Evolutionary conservation across 768 basidiomycete genomes (phyloP), one percentile per base, ranked within the genome.

Genomic region (Tylopilus sp.): DNA sequence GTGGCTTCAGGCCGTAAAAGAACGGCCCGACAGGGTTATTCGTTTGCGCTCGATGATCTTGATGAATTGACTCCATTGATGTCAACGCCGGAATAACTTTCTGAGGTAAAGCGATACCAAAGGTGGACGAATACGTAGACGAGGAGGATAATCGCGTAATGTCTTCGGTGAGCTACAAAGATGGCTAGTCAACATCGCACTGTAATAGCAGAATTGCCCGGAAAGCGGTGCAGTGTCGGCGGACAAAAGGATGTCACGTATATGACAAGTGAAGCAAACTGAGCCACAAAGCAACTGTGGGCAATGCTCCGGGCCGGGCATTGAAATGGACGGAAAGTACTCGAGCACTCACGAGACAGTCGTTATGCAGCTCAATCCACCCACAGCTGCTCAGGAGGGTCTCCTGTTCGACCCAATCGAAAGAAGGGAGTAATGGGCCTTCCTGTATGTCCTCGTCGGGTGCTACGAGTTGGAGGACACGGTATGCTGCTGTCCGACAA

Each of bases 401-500:
- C 61, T 88, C 86, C 44, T 79, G 77, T 69, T 91, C 88, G 6
- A 81, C 82, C 85, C 86, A 90, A 40, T 88, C 86, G 47, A 85
- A 81, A 1, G 80, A 80, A 15, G 88, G 86, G 44, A 88, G 69
- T 15, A 89, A 68, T 3, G 82, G 79, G 8, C 85, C 82, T 48
- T 85, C 84, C 44, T 77, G 77, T 13, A 75, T 73, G 52, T 85
- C 83, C 7, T 81, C 66, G 48, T 85, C 83, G 43, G 71, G 67
- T 36, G 80, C 72, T 46, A 84, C 75, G 26, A 74, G 69, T 59
- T 88, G 86, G 56, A 74, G 71, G 25, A 89, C 82, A 43, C 88
- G 87, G 73, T 91, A 91, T 31, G 79, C 79, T 35, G 75, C 63
- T 11, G 79, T 69, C 47, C 79, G 75, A 70, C 88, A 91, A 33